These are phyloP conservation scores for Warburgia ugandensis DNA, from an alignment of 164 flowering plant species.

Conservation along the genomic window DNA sequence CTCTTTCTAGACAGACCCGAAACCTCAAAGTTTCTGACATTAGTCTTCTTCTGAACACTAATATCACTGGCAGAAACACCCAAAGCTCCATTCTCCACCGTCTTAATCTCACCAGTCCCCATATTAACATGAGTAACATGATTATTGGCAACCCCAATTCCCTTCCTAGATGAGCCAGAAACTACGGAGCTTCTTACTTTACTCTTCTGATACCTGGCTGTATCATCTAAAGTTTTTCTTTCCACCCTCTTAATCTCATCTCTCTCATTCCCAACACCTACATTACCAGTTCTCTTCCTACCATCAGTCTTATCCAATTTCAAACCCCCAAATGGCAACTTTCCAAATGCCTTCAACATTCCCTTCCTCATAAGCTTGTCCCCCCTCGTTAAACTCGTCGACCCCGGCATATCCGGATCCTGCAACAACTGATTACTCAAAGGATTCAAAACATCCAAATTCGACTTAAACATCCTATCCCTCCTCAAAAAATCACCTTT, in stretches of 20 bases:
- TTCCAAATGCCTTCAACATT: constrained; percentile 41
- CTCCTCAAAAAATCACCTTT: constrained; percentile 72
- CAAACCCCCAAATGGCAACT: constrained; percentile 29
- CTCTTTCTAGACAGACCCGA: not conserved
- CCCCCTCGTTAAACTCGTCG: constrained; percentile 61
- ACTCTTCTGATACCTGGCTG: constrained; percentile 5
- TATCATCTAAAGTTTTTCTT: constrained; percentile 33
- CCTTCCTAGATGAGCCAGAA: constrained; percentile 1
- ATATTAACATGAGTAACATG: not conserved
- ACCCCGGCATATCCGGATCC: constrained; percentile 79
- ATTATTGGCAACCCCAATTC: not conserved
- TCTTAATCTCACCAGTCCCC: not conserved
- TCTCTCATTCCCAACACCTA: constrained; percentile 1
- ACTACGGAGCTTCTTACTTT: not conserved
- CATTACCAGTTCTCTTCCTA: not conserved
- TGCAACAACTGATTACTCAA: constrained; percentile 75
- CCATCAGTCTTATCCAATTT: not conserved
- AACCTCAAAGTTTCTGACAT: too few relatives aligned
- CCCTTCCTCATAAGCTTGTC: constrained; percentile 59
- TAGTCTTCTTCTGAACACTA: not conserved
- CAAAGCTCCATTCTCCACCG: not conserved
- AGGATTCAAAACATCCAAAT: constrained; percentile 77
- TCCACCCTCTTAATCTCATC: constrained; percentile 28
- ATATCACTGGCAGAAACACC: not conserved
- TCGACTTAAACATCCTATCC: constrained; percentile 82